Conservation (phyloP, 805 yeast species). For the Starmerella vitae region DNA sequence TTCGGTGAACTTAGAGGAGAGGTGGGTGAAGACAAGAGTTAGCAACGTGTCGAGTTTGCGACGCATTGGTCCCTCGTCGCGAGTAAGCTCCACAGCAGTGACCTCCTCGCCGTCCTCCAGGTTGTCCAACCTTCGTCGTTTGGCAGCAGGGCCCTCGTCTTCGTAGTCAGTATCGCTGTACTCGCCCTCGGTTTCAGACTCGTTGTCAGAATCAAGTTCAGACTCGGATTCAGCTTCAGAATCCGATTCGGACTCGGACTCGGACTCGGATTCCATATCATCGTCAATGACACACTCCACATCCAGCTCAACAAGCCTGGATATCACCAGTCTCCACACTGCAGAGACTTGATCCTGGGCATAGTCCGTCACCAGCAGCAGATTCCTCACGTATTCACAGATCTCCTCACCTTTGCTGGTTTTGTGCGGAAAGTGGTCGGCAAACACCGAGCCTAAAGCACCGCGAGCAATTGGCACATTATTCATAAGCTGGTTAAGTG, state of each 20-base stretch:
- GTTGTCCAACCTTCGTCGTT: slow-evolving; percentile 19
- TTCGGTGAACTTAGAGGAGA: slow-evolving; percentile 37
- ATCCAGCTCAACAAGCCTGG: slow-evolving; percentile 71
- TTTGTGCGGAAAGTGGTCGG: slow-evolving; percentile 65
- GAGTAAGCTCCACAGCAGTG: slow-evolving; percentile 29
- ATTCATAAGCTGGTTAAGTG: slow-evolving; percentile 48
- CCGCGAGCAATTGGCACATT: slow-evolving; percentile 73
- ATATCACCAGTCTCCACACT: slow-evolving; percentile 70
- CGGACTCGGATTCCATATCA: slow-evolving; percentile 22
- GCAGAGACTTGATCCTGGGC: slow-evolving; percentile 62
- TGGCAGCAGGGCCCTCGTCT: slow-evolving; percentile 12
- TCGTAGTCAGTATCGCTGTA: slow-evolving; percentile 11
- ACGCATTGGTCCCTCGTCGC: slow-evolving; percentile 39
- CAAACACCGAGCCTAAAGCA: slow-evolving; percentile 45
- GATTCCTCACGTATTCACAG: slow-evolving; percentile 47
- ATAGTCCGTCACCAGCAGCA: slow-evolving; percentile 47
- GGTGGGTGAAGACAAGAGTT: slow-evolving; percentile 39
- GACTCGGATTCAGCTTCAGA: slow-evolving; percentile 21
- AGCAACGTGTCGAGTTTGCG: slow-evolving; percentile 62
- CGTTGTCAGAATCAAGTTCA: slow-evolving; percentile 26
- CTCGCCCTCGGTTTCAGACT: slow-evolving; percentile 17
- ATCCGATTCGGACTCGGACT: slow-evolving; percentile 24
- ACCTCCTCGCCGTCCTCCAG: slow-evolving; percentile 27
- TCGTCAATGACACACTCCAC: slow-evolving; percentile 68
- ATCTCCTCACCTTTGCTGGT: slow-evolving; percentile 35